phyloP scores from a whole-genome alignment of 148 eudicot genomes.

The Chenopodium formosanum region DNA sequence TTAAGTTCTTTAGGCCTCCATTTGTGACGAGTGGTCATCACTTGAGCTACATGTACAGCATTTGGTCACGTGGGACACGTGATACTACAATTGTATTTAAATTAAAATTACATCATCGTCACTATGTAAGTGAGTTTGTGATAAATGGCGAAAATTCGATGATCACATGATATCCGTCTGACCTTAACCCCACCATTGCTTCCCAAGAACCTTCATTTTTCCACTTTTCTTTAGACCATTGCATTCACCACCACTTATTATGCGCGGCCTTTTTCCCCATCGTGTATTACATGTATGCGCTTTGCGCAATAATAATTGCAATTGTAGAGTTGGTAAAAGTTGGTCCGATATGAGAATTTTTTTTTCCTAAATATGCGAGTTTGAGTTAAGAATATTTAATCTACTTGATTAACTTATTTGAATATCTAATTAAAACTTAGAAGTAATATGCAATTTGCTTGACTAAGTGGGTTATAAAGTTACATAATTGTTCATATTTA shows the following conservation, averaged over 20 bases:
- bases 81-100: not conserved
- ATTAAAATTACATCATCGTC: not conserved
- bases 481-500: no score
- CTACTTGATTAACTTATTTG: no score
- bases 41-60: not conserved
- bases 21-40: constrained; percentile 2
- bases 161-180: constrained; percentile 10
- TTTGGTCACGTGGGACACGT: constrained; percentile 21
- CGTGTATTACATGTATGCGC: no score
- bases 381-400: no score
- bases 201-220: not conserved
- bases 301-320: no score
- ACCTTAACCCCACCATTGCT: not conserved
- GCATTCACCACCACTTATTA: not conserved
- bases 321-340: no score
- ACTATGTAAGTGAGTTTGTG: not conserved
- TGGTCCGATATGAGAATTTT: no score
- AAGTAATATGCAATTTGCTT: no score
- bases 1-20: not conserved
- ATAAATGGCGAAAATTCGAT: not conserved
- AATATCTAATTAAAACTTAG: no score
- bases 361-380: no score
- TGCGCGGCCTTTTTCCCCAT: not conserved
- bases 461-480: no score
- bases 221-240: not conserved